Conservation (phyloP, 2,329 filamentous ascomycete genomes). For the Aspergillus calidoustus region DNA sequence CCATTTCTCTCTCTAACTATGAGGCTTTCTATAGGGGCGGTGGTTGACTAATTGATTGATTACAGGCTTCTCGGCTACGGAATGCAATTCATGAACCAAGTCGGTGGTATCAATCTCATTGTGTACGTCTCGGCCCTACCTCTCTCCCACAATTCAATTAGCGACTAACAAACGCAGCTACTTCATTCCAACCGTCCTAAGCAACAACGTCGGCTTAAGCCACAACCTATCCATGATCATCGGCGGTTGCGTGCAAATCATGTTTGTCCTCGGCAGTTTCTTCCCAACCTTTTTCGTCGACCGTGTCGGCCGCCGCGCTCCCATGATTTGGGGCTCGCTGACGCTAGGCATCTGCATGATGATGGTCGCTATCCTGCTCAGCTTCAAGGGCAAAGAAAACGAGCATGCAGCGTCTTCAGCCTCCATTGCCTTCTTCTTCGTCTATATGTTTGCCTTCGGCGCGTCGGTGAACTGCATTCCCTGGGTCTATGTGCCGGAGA, state of each 20-base stretch:
- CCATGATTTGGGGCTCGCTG: conserved; percentile 42
- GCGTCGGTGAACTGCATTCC: conserved; percentile 54
- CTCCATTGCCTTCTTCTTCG: conserved; percentile 56
- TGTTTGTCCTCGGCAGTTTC: conserved; percentile 42
- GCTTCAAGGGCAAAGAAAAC: conserved; percentile 46
- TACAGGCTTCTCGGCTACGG: conserved; percentile 49
- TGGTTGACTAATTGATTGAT: not conserved
- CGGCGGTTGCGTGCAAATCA: conserved; percentile 33
- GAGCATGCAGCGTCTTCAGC: conserved; percentile 46
- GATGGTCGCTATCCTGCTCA: conserved; percentile 42
- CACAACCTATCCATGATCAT: conserved; percentile 30
- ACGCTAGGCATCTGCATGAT: conserved; percentile 45
- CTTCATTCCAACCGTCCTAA: conserved; percentile 29
- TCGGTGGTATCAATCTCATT: conserved; percentile 54
- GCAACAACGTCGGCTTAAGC: conserved; percentile 29
- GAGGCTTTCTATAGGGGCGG: not conserved
- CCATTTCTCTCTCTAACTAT: not conserved
- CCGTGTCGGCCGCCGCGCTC: conserved; percentile 41
- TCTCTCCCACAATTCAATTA: not conserved
- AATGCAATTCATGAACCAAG: conserved; percentile 57
- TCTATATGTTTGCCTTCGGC: conserved; percentile 50
- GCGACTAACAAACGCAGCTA: conserved; percentile 13
- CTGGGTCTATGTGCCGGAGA: conserved; percentile 57
- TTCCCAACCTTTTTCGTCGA: conserved; percentile 53
- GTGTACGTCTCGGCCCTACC: conserved; percentile 30